A percentile compares a stretch with the other conserved stretches of the same genome.
These are phyloP conservation scores for Cichorium intybus DNA, from an alignment of 140 eudicot species.

Conservation along the genomic window DNA sequence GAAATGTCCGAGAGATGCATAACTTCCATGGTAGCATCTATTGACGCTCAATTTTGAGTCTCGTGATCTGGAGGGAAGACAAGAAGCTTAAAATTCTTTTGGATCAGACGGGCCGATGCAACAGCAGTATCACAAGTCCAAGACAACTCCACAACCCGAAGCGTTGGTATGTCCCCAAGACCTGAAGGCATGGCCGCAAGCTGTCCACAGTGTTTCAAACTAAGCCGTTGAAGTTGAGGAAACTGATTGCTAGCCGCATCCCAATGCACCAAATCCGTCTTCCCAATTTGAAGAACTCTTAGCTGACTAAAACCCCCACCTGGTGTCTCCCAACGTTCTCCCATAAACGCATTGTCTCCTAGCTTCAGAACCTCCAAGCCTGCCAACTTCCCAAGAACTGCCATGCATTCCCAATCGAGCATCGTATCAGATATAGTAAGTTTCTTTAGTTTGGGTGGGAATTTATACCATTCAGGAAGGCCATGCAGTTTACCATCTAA, in stretches of 20 bases:
- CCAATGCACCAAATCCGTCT: conserved; percentile 31
- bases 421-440: conserved; percentile 34
- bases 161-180: conserved; percentile 22
- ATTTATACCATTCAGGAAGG: conserved; percentile 38
- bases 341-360: conserved; percentile 36
- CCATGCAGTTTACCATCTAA: conserved; percentile 16
- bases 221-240: conserved; percentile 26
- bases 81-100: conserved; percentile 24
- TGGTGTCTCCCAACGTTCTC: conserved; percentile 30
- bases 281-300: conserved; percentile 36
- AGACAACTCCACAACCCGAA: conserved; percentile 23
- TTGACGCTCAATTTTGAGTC: conserved; percentile 8
- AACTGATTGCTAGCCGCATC: conserved; percentile 21
- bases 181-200: conserved; percentile 22
- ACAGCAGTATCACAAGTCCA: conserved; percentile 22
- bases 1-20: too few species aligned
- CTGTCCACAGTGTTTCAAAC: conserved; percentile 26
- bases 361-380: conserved; percentile 44
- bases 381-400: conserved; percentile 31
- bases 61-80: conserved; percentile 34
- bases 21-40: not conserved
- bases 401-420: conserved; percentile 37
- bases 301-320: conserved; percentile 43
- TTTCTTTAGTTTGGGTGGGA: conserved; percentile 41
- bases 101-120: conserved; percentile 18